Evolutionary conservation across 331 rosid species (phyloP), one percentile per base, ranked within the genome.

Genomic region (Telfairia occidentalis): DNA sequence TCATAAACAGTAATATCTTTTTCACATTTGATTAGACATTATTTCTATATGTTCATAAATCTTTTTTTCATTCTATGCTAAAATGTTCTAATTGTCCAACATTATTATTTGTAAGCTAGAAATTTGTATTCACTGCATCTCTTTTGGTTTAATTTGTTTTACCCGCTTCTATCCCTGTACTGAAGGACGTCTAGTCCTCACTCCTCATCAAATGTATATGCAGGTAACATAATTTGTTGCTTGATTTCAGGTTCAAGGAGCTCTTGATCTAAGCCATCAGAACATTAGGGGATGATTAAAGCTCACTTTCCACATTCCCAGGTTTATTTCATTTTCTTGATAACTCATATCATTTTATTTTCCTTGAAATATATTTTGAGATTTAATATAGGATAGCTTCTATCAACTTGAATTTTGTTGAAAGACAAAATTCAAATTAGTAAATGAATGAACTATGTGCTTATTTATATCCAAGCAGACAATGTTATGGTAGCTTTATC

Each of bases 221-320:
- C 50, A 70, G 24, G 26, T 12, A 67, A 12, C 73, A 9, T n/a
- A 16, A 9, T 23, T 29, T 43, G 65, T 18, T 30, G 24, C 43
- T 11, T 38, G 74, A 23, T 77, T 69, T 46, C 82, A 95, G 99
- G 99, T 95, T 70, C 97, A 95, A 84, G 97, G 97, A 8, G 99
- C 99, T 78, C 97, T 95, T 70, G 99, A 95, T 87, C 86, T 95
- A 81, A 95, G 99, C 85, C 99, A 95, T 81, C 99, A 95, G 83
- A 95, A 95, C 86, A 95, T 95, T 76, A 97, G 99, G 81, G 96
- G 81, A 95, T 92, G 98, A 95, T 95, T 79, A 95, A 91, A 87
- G 52, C 95, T 76, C 99, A 95, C 81, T 95, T 95, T 82, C 99
- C 99, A 67, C 99, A 90, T 84, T 95, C 99, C 72, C 99, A 95